phyloP scores from a whole-genome alignment of 2,329 filamentous ascomycete species.

The Pseudofabraea citricarpa region DNA sequence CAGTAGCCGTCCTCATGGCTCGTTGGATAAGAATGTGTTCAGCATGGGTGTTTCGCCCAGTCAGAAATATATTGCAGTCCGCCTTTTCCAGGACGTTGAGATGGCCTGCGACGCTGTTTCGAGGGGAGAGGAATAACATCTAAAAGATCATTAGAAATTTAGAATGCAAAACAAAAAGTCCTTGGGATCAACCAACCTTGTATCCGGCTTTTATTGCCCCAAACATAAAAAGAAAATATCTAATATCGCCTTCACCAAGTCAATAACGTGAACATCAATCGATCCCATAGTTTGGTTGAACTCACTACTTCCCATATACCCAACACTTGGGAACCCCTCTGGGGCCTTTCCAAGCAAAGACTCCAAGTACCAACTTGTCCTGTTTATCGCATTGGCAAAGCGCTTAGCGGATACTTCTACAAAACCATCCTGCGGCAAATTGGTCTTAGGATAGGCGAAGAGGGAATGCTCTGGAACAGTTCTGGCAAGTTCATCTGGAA shows the following conservation, averaged over 20 bases:
- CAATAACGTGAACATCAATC: not conserved
- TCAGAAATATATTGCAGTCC: conserved; percentile 20
- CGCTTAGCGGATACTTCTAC: conserved; percentile 12
- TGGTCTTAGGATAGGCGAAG: conserved; percentile 15
- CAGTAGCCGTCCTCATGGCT: conserved; percentile 4
- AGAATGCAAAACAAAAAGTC: not conserved
- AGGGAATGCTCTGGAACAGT: conserved; percentile 14
- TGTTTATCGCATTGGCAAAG: conserved; percentile 18
- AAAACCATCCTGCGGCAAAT: conserved; percentile 14
- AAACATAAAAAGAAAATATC: conserved; percentile 13
- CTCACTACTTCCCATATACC: conserved; percentile 6
- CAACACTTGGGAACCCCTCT: conserved; percentile 7
- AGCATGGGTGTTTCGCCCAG: conserved; percentile 8
- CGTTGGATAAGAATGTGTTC: conserved; percentile 10
- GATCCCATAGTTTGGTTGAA: not conserved
- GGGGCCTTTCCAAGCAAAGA: conserved; percentile 8
- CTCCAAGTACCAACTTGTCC: conserved; percentile 15
- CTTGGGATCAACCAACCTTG: conserved; percentile 21
- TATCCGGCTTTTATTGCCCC: conserved; percentile 31
- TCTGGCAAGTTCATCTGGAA: conserved; percentile 15
- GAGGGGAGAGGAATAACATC: conserved; percentile 32
- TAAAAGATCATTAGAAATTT: conserved; percentile 7
- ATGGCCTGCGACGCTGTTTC: conserved; percentile 29
- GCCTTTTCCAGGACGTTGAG: conserved; percentile 29
- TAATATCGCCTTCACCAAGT: conserved; percentile 31